These are phyloP conservation scores for Alternaria sp. DNA, from an alignment of 2,329 filamentous ascomycete genomes.

Conservation along the genomic window DNA sequence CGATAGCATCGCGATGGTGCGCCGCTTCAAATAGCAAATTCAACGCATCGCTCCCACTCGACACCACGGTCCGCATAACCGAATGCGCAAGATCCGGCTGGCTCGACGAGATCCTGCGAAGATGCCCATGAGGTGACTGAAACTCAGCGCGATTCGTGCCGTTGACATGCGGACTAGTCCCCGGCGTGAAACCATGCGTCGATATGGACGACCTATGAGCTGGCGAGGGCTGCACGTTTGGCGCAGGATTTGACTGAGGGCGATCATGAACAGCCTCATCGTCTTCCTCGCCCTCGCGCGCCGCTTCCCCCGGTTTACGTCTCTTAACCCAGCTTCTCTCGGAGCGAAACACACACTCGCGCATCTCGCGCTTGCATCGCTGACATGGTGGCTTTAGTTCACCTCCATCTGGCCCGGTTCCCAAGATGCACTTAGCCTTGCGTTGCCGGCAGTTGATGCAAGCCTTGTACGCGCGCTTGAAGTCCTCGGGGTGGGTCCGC, in stretches of 20 bases:
- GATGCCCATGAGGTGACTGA: constrained; percentile 35
- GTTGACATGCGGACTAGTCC: constrained; percentile 33
- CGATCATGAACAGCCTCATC: constrained; percentile 13
- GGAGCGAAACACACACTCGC: constrained; percentile 55
- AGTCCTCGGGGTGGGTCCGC: constrained; percentile 50
- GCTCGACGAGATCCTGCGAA: constrained; percentile 42
- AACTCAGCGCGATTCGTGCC: constrained; percentile 34
- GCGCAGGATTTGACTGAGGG: constrained; percentile 13
- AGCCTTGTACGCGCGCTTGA: constrained; percentile 62
- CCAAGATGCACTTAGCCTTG: constrained; percentile 60
- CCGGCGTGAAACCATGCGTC: constrained; percentile 31
- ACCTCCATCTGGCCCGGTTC: constrained; percentile 49
- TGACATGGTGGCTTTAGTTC: constrained; percentile 55
- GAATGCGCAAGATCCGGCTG: constrained; percentile 48
- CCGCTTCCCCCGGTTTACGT: constrained; percentile 40
- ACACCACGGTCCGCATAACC: constrained; percentile 58
- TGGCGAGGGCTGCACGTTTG: constrained; percentile 23
- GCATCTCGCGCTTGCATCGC: constrained; percentile 58
- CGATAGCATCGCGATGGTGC: constrained; percentile 46
- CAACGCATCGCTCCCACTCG: constrained; percentile 61
- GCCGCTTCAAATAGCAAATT: constrained; percentile 61
- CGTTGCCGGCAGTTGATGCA: constrained; percentile 60
- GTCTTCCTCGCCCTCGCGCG: constrained; percentile 30
- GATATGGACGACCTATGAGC: constrained; percentile 34
- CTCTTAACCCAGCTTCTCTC: constrained; percentile 49